Evolutionary conservation across 495 filamentous ascomycete genomes (phyloP), one percentile per base, ranked within the genome.

Genomic region (Darksidea phi): DNA sequence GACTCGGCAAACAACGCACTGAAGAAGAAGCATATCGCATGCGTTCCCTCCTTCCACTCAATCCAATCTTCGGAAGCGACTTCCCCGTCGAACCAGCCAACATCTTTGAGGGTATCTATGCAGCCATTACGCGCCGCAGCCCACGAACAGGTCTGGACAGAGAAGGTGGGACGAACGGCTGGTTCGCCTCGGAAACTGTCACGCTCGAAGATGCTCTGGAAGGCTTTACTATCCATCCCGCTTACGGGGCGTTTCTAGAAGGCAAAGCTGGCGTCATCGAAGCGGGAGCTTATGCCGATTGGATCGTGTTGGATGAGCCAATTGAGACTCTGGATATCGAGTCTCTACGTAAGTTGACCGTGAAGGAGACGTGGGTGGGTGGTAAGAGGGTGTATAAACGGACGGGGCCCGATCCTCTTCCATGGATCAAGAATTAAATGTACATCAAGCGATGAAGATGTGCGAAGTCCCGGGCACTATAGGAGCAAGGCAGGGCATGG

Each of bases 71-170:
- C 4, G 85, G 85, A 3, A 81, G 77, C 20, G 85, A 88, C 60
- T 88, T 88, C 61, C 85, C 85, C 17, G 83, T 88, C 10, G 84
- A 87, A 61, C 83, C 83, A 3, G 78, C 83, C 0, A 76, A 80
- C 53, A 78, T 82, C 11, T 83, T 82, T 36, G 78, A 80, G 41
- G 85, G 84, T 7, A 80, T 88, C 17, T 86, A 84, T 58, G 84
- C 84, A 0, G 85, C 85, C 0, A 76, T 84, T 1, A 79, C 79
- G 11, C 72, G 84, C 20, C 76, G 76, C 11, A 77, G 72, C 47
- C 82, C 82, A 20, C 72, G 75, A 1, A 84, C 81, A 0, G 79
- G 78, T 10, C 59, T 61, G 12, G 79, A 78, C 5, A 72, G 74
- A 15, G 73, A 74, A 28, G 75, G 75, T n/a, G 64, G 68, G 2